These are phyloP conservation scores for Hypoxylon sp. DNA, from an alignment of 2,329 filamentous ascomycete genomes.

Conservation along the genomic window DNA sequence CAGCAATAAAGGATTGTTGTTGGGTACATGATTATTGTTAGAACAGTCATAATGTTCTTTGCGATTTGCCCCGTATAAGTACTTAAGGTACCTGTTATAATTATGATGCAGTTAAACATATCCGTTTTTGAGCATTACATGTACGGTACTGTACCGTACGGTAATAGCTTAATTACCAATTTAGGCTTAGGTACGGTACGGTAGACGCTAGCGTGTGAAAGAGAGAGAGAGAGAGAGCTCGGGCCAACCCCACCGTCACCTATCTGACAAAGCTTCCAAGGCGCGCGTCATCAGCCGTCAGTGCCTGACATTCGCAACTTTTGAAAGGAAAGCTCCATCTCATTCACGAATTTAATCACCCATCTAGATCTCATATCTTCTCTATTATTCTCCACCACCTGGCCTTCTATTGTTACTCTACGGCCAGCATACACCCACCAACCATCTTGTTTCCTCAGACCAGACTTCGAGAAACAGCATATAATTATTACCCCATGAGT, in stretches of 20 bases:
- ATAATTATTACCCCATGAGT: slow-evolving; percentile 10
- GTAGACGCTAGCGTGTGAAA: too few species aligned
- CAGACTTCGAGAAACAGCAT: slow-evolving; percentile 4
- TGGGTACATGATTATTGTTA: too few species aligned
- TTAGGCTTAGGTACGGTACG: too few species aligned
- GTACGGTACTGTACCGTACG: too few species aligned
- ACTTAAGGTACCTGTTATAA: too few species aligned
- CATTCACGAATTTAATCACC: slow-evolving; percentile 24
- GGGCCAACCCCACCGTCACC: slow-evolving; percentile 36
- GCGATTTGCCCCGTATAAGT: too few species aligned
- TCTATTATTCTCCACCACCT: slow-evolving; percentile 24
- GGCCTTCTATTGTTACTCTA: background rate
- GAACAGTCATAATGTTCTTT: too few species aligned
- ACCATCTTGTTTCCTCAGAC: background rate
- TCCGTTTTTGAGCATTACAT: too few species aligned
- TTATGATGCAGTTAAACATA: too few species aligned
- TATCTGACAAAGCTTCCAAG: slow-evolving; percentile 36
- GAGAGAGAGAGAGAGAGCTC: slow-evolving; percentile 14
- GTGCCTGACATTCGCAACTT: slow-evolving; percentile 41
- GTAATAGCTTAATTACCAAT: too few species aligned
- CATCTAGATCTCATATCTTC: slow-evolving; percentile 33
- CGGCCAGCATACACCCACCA: background rate
- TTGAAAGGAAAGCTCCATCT: slow-evolving; percentile 23
- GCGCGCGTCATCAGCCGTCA: slow-evolving; percentile 49
- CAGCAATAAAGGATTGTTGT: too few species aligned